Evolutionary conservation across 441 rosid species (phyloP), one percentile per base, ranked within the genome.

Genomic region (Francoa sonchifolia): DNA sequence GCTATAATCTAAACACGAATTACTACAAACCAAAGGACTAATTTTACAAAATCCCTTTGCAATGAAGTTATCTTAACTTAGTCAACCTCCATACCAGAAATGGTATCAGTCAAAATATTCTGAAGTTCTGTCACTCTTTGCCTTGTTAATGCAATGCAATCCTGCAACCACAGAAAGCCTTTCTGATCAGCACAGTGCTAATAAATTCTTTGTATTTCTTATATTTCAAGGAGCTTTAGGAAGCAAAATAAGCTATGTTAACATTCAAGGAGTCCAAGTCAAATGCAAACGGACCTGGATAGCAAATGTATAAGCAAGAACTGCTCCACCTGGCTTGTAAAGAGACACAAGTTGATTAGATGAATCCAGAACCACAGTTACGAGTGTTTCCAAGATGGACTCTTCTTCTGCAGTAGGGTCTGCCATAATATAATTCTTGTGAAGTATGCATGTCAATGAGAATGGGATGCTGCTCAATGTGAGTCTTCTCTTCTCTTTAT

Each of bases 341-440:
- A 86, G 72, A 10, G 85, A 80, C 19, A 90, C 77, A 35, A 86
- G 74, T 51, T 77, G 82, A 48, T 70, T 60, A 13, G 79, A 79
- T 47, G 83, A 66, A 66, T 90, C 85, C 55, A 86, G 67, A 44
- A 80, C 95, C 42, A 80, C 74, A 0, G 85, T 80, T 42, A 74
- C 66, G 13, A 58, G 41, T 20, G 96, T 82, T 66, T 82, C 86
- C 94, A 82, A 79, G 45, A 80, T 63, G 4, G 83, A 67, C 55
- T 82, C 99, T 73, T 90, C 99, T 68, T 86, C 93, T 0, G 81
- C 64, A 19, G 85, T 82, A 14, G 98, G 95, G 58, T 82, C 96
- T 16, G 78, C 85, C 63, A 86, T 53, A 50, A 86, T 76, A 64
- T 82, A 69, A 23, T 68, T 86, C 67, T 76, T 82, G 72, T 86